Percentiles rank a stretch among this genome's conserved stretches.
These are phyloP conservation scores for Neofusicoccum sp. DNA, from an alignment of 2,329 filamentous ascomycete species.

Conservation along the genomic window DNA sequence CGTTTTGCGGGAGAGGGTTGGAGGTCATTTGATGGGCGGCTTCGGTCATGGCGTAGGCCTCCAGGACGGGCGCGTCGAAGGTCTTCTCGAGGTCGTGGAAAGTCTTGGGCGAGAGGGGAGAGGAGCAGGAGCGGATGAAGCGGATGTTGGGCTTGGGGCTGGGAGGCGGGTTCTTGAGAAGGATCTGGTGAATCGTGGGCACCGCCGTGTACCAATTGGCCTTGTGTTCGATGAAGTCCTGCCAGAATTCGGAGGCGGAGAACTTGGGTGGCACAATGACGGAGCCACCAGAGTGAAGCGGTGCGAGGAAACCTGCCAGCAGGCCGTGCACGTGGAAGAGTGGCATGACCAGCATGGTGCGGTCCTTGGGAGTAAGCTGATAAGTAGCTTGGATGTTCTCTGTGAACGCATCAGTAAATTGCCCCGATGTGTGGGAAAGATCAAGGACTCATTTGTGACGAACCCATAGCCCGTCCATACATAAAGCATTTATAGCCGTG, in stretches of 20 bases:
- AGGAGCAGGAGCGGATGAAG: constrained; percentile 87
- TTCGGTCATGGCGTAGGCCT: constrained; percentile 93
- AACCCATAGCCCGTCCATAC: neutral
- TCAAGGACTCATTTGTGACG: too few species aligned
- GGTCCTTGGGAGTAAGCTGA: constrained; percentile 67
- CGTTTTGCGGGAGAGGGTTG: constrained; percentile 59
- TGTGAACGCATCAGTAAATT: constrained; percentile 33
- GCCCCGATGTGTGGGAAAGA: too few species aligned
- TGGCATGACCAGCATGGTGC: constrained; percentile 87
- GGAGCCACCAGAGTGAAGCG: constrained; percentile 74
- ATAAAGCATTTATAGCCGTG: neutral
- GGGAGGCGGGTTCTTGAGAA: constrained; percentile 73
- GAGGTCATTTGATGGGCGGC: constrained; percentile 85
- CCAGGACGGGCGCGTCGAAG: constrained; percentile 78
- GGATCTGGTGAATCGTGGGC: constrained; percentile 89
- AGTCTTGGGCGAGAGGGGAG: constrained; percentile 77
- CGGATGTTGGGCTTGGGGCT: constrained; percentile 71
- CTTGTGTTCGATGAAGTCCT: constrained; percentile 69
- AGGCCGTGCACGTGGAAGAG: constrained; percentile 91
- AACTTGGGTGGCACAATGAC: constrained; percentile 79
- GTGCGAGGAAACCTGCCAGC: constrained; percentile 78
- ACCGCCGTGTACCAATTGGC: constrained; percentile 94
- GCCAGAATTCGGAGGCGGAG: constrained; percentile 82
- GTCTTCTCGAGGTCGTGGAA: constrained; percentile 78
- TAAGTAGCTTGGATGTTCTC: constrained; percentile 81